Conservation (phyloP, 2,329 filamentous ascomycete genomes). For the Diaporthe longicolla region DNA sequence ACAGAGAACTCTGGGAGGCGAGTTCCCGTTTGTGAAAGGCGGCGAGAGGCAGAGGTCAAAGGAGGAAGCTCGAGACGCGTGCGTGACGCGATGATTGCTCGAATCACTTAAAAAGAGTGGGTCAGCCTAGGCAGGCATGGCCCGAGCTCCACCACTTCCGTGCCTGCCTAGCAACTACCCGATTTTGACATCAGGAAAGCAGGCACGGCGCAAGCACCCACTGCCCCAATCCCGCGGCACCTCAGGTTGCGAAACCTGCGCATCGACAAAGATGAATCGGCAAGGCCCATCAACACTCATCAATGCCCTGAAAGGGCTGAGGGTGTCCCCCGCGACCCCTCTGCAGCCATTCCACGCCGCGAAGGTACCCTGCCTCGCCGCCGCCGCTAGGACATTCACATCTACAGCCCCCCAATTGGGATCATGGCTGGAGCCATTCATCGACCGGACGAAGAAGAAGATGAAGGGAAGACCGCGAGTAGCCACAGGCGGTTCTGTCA, state of each 20-base stretch:
- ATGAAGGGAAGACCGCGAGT: constrained; percentile 92
- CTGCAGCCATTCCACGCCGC: constrained; percentile 55
- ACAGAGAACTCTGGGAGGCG: background rate
- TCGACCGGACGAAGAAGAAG: constrained; percentile 85
- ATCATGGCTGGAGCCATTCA: constrained; percentile 87
- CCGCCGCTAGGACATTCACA: constrained; percentile 77
- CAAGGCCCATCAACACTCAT: constrained; percentile 59
- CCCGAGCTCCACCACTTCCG: constrained; percentile 27
- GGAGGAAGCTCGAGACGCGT: constrained; percentile 34
- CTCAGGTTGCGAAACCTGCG: constrained; percentile 23
- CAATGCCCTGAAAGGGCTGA: constrained; percentile 66
- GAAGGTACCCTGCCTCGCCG: constrained; percentile 49
- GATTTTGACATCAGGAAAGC: constrained; percentile 33
- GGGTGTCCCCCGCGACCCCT: constrained; percentile 58
- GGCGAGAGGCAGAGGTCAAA: constrained; percentile 3
- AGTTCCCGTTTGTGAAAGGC: constrained; percentile 14
- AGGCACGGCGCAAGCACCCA: constrained; percentile 28
- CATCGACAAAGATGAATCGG: constrained; percentile 59
- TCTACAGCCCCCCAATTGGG: constrained; percentile 72
- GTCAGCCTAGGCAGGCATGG: constrained; percentile 29
- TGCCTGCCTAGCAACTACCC: constrained; percentile 36
- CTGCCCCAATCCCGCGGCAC: background rate
- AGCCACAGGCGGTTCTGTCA: constrained; percentile 88
- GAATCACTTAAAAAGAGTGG: constrained; percentile 29
- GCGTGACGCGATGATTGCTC: constrained; percentile 38